phyloP scores from a whole-genome alignment of 495 filamentous ascomycete species.

The Staphylotrichum longicolle region DNA sequence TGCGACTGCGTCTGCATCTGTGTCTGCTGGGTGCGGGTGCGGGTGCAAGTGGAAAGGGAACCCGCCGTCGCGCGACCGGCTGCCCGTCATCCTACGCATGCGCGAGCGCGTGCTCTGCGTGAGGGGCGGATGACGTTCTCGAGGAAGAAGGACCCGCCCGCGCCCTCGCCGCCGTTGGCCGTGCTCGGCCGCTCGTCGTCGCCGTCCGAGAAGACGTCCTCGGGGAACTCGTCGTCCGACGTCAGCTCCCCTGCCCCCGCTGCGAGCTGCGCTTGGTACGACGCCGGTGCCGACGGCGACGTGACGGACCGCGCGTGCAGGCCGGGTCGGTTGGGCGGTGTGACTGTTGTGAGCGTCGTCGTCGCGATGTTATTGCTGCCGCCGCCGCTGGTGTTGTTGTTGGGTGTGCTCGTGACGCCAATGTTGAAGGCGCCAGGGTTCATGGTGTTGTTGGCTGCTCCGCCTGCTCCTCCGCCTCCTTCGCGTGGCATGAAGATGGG shows the following conservation, averaged over 20 bases:
- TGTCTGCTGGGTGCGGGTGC: neutral
- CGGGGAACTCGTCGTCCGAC: constrained; percentile 48
- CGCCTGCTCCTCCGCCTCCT: constrained; percentile 26
- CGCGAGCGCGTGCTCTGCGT: constrained; percentile 54
- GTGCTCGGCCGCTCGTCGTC: constrained; percentile 47
- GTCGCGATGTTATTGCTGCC: neutral
- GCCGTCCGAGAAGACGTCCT: constrained; percentile 54
- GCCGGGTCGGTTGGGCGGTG: constrained; percentile 42
- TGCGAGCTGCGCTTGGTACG: constrained; percentile 48
- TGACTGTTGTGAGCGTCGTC: constrained; percentile 1
- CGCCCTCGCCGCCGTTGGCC: constrained; percentile 26
- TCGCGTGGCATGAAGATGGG: constrained; percentile 50
- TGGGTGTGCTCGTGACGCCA: constrained; percentile 5
- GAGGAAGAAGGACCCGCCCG: constrained; percentile 53
- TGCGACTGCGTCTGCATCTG: neutral
- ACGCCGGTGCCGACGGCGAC: constrained; percentile 61
- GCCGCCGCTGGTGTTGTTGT: neutral
- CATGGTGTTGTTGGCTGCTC: constrained; percentile 52
- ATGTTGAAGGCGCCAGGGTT: constrained; percentile 59
- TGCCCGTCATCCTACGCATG: constrained; percentile 66
- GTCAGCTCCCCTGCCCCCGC: constrained; percentile 50
- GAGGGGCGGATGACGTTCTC: constrained; percentile 62
- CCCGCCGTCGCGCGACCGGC: constrained; percentile 58
- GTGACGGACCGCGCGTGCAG: constrained; percentile 73
- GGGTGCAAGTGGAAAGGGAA: constrained; percentile 36